These are phyloP conservation scores for Theileria sp. DNA, from an alignment of 169 alveolate genomes.

Conservation along the genomic window DNA sequence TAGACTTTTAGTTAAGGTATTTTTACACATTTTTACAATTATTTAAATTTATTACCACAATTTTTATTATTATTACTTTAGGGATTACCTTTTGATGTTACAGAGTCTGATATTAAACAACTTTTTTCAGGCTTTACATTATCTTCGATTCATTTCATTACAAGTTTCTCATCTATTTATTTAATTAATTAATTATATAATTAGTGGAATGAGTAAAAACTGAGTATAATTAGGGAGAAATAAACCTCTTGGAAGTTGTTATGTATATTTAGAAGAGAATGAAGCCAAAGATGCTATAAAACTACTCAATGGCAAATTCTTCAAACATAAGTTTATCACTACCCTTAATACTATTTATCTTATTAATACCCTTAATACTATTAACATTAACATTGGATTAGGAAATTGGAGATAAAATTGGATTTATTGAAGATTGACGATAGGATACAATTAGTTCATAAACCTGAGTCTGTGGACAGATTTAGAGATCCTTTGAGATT, in stretches of 20 bases:
- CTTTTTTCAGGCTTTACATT: conserved; percentile 10
- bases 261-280: conserved; percentile 46
- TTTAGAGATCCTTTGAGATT: conserved; percentile 42
- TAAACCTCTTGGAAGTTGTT: conserved; percentile 48
- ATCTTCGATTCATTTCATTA: conserved; percentile 24
- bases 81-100: conserved; percentile 67
- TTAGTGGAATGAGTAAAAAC: not conserved
- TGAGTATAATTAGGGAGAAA: conserved; percentile 23
- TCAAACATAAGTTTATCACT: conserved; percentile 37
- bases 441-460: conserved; percentile 51
- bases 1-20: conserved; percentile 48
- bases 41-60: not conserved
- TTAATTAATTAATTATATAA: not conserved
- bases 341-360: not conserved
- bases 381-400: not conserved
- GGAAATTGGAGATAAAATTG: conserved; percentile 40
- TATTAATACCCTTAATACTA: too few species aligned
- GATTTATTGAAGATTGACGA: conserved; percentile 47
- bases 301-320: conserved; percentile 19
- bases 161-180: conserved; percentile 18
- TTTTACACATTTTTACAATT: not conserved
- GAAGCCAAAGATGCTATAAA: conserved; percentile 56
- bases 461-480: conserved; percentile 56
- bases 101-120: conserved; percentile 17
- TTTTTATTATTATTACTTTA: not conserved